Evolutionary conservation across 2,329 filamentous ascomycete genomes (phyloP).

Genomic region (Cadophora gregata): DNA sequence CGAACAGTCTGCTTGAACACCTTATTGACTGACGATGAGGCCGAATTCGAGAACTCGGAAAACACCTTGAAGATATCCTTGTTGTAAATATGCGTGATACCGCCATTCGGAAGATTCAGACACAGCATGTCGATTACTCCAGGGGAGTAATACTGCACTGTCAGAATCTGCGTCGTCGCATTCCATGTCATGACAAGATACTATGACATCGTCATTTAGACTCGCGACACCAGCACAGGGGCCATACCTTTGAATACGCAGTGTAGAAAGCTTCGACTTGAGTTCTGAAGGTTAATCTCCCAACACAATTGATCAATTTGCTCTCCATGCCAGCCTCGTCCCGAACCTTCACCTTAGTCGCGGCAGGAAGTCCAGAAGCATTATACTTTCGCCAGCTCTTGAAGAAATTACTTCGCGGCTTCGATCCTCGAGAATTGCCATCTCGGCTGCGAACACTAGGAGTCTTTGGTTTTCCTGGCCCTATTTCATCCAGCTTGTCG

Average conservation of each 20-base stretch:
- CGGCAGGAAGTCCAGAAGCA: constrained; percentile 7
- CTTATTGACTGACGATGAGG: constrained; percentile 49
- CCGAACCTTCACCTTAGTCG: constrained; percentile 24
- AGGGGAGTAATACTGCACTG: constrained; percentile 54
- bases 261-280: constrained; percentile 51
- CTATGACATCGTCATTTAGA: constrained; percentile 34
- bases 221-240: neutral
- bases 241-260: constrained; percentile 50
- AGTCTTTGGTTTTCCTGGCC: constrained; percentile 23
- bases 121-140: constrained; percentile 55
- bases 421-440: neutral
- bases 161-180: constrained; percentile 40
- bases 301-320: constrained; percentile 46
- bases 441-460: constrained; percentile 31
- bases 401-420: constrained; percentile 36
- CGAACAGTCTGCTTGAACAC: constrained; percentile 53
- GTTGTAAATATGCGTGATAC: constrained; percentile 48
- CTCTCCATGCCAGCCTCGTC: constrained; percentile 50
- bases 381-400: constrained; percentile 40
- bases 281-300: constrained; percentile 45
- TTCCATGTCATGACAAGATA: constrained; percentile 49
- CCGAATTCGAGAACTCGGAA: constrained; percentile 48
- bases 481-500: constrained; percentile 37
- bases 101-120: constrained; percentile 45
- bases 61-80: constrained; percentile 63